Evolutionary conservation across 169 alveolate species (phyloP).

Genomic region (Miamiensis avidus): DNA sequence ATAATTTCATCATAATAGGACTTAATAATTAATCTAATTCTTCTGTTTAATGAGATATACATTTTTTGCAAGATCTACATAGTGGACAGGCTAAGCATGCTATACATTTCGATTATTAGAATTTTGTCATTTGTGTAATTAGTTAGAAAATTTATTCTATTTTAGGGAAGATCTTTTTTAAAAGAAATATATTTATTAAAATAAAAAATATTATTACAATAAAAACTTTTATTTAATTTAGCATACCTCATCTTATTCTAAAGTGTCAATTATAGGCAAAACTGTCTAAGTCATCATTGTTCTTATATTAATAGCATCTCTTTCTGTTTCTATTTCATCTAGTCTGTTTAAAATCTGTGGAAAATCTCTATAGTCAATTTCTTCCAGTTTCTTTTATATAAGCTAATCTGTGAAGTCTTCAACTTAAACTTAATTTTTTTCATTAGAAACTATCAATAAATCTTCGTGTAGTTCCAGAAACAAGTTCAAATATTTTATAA

Average conservation of each 20-base stretch:
- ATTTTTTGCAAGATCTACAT: not conserved
- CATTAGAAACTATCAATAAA: not conserved
- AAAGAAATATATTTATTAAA: too few species aligned
- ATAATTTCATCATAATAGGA: not conserved
- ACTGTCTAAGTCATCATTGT: constrained; percentile 47
- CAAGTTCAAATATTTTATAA: not conserved
- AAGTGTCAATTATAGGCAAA: constrained; percentile 29
- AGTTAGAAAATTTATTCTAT: too few species aligned
- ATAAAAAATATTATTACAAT: too few species aligned
- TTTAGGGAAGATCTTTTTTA: not conserved
- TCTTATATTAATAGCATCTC: constrained; percentile 39
- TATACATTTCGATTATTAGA: not conserved
- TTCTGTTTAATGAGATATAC: not conserved
- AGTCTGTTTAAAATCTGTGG: constrained; percentile 25
- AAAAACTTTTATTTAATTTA: not conserved
- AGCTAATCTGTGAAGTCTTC: not conserved
- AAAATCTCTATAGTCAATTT: constrained; percentile 23
- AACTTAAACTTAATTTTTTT: constrained; percentile 12
- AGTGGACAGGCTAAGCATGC: not conserved
- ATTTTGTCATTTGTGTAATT: not conserved
- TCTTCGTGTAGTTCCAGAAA: constrained; percentile 10
- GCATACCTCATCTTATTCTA: constrained; percentile 3
- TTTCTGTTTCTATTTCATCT: constrained; percentile 49
- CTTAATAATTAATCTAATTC: not conserved
- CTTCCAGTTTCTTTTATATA: constrained; percentile 16